Conservation (phyloP, 306 rosid genomes). For the Vigna trinervia region DNA sequence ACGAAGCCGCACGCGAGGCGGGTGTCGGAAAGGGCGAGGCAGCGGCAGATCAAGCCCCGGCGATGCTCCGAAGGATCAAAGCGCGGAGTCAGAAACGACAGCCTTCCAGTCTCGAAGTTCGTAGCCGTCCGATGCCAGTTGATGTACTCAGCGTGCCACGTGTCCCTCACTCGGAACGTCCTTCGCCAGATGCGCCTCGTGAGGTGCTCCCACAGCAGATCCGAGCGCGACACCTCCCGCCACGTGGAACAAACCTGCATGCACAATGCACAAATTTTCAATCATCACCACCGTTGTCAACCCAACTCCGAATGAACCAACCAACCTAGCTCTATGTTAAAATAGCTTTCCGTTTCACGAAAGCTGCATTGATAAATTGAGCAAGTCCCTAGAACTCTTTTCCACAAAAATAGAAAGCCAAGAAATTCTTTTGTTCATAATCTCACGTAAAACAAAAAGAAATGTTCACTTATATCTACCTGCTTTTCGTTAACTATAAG, state of each 20-base stretch:
- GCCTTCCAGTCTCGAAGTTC: conserved; percentile 52
- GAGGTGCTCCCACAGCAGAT: conserved; percentile 66
- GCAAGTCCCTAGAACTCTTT: conserved; percentile 15
- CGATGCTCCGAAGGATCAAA: conserved; percentile 52
- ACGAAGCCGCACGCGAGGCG: conserved; percentile 82
- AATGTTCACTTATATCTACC: no score
- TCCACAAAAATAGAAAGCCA: background rate
- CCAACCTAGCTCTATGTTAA: background rate
- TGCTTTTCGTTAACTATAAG: conserved; percentile 14
- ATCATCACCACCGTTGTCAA: no score
- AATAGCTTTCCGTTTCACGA: conserved; percentile 3
- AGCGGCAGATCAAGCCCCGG: conserved; percentile 61
- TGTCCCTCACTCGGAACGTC: conserved; percentile 37
- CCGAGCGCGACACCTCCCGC: conserved; percentile 77
- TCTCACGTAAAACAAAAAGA: background rate
- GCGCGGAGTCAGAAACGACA: conserved; percentile 35
- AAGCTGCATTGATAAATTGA: background rate
- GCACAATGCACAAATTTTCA: background rate
- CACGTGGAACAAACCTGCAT: conserved; percentile 90
- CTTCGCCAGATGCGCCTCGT: conserved; percentile 75
- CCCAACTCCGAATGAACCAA: background rate
- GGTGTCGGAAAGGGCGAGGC: conserved; percentile 70
- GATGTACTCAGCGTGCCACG: conserved; percentile 75
- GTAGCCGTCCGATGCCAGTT: conserved; percentile 76
- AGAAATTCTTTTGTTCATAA: background rate